phyloP scores from a whole-genome alignment of 2,329 filamentous ascomycete genomes.

The Apiospora rasikravindrae region DNA sequence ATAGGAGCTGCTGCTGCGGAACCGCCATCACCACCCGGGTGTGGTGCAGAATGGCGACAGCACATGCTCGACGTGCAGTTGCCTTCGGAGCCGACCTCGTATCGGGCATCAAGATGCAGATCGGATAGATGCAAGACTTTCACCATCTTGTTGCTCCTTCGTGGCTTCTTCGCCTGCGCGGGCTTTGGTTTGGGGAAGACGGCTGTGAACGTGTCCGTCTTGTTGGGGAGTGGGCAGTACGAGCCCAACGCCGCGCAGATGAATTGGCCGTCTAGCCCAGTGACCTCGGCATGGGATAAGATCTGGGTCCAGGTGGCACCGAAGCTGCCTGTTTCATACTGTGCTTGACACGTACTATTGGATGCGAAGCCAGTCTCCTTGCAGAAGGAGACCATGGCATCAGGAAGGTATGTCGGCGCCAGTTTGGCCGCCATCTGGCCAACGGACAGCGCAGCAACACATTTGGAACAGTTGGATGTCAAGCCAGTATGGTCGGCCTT shows the following conservation, averaged over 20 bases:
- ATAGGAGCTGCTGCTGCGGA: constrained; percentile 42
- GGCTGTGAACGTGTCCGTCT: constrained; percentile 48
- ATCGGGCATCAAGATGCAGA: constrained; percentile 60
- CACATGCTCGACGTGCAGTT: constrained; percentile 58
- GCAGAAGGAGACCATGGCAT: constrained; percentile 57
- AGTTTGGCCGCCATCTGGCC: constrained; percentile 56
- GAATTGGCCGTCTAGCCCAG: constrained; percentile 59
- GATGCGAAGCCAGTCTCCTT: constrained; percentile 51
- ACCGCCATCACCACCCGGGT: constrained; percentile 39
- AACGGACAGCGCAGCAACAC: constrained; percentile 54
- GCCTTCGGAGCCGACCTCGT: constrained; percentile 56
- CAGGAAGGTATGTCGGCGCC: constrained; percentile 54
- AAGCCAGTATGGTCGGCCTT: constrained; percentile 39
- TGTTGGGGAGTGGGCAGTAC: constrained; percentile 53
- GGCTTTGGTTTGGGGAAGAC: constrained; percentile 62
- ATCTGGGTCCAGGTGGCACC: constrained; percentile 64
- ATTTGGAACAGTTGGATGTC: constrained; percentile 56
- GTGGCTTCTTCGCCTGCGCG: constrained; percentile 45
- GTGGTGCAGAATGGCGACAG: constrained; percentile 51
- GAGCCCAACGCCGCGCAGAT: constrained; percentile 58
- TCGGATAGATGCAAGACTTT: constrained; percentile 63
- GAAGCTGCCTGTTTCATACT: constrained; percentile 52
- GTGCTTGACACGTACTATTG: constrained; percentile 51
- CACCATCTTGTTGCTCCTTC: constrained; percentile 56
- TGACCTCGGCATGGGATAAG: constrained; percentile 56